Base-by-base conservation (phyloP, 208 protist species). In the Plasmodiophora brassicae region DNA sequence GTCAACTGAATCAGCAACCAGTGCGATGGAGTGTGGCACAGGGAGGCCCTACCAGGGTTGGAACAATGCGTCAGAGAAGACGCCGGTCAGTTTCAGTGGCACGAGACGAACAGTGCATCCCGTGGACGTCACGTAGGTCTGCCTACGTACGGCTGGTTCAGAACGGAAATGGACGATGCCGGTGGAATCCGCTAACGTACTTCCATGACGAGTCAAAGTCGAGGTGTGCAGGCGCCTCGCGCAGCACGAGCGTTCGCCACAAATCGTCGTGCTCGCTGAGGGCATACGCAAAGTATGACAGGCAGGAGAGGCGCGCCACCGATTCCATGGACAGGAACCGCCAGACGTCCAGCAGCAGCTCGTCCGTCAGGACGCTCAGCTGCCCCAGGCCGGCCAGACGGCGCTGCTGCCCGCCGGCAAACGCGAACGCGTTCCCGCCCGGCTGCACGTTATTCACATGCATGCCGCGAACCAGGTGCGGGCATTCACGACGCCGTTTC, bases 51-150 rank as follows among this genome's bases (percentile, higher is more conserved):
- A 39, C 71, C 87, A 85, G 25, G 87, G 87, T 60, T 5, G n/a
- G 41, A 65, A 89, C 22, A 89, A 60, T 0, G 32, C 32, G 50
- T 89, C 87, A 10, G 87, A 89, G 46, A 84, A 89, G 71, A 83
- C 25, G 25, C 35, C 43, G 1, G 72, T 22, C 14, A 14, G 14
- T 22, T 39, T 20, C n/a, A 50, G 60, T 83, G 38, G 36, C 35
- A 46, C 0, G 25, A 36, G 41, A 0, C 0, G 38, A 0, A 14
- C 35, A 35, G 14, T 36, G 60, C 0, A n/a, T 39, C 0, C 32
- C 36, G 1, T 38, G 60, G 25, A 46, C 86, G 71, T 36, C 14
- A 46, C 0, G 86, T 88, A 88, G 10, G 86, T 88, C 0, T 0
- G 0, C n/a, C n/a, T n/a, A n/a, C n/a, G n/a, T n/a, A n/a, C n/a